Evolutionary conservation across 129 eudicot genomes (phyloP), one percentile per base, ranked within the genome.

Genomic region (Centaurea solstitialis): DNA sequence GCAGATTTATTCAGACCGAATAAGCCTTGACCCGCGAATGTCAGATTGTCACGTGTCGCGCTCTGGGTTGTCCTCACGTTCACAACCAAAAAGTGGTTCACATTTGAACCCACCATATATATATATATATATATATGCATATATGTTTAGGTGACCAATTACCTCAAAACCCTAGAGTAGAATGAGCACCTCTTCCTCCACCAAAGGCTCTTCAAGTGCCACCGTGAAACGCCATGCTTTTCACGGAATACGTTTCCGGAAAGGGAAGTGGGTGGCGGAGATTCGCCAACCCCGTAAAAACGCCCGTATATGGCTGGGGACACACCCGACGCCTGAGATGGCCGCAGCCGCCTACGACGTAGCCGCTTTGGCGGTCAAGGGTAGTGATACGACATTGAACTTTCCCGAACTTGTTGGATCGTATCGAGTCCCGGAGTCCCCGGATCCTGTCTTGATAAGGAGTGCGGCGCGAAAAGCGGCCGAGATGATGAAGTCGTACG

Each of bases 301-400:
- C 47, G 85, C 67, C 12, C 83, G 88, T 4, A 87, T 87, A 6
- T 87, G 91, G 91, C 88, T 87, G 0, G 91, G 91, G 3, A 87
- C 91, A 0, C 85, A 73, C 75, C 79, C 88, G 1, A 85, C 85
- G 7, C 91, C 91, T 3, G 91, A 87, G 85, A 87, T 87, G 91
- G 91, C 91, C 1, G 91, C 91, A 0, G 91, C 88, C 1, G 88
- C 91, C 4, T 85, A 87, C 57, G 91, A 87, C 12, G 88, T 85
- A 59, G 91, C 91, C 3, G 86, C 86, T 4, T 78, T 87, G 53
- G 70, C 88, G 6, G 73, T 87, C 2, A 87, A 84, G 75, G 91
- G 88, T 4, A n/a, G 70, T 2, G 91, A 85, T 10, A 75, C 86
- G 1, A 47, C 72, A 8, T 78, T 87, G 47, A 84, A 87, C 20